phyloP scores from a whole-genome alignment of 2,329 filamentous ascomycete species.

The Sporothrix protearum region DNA sequence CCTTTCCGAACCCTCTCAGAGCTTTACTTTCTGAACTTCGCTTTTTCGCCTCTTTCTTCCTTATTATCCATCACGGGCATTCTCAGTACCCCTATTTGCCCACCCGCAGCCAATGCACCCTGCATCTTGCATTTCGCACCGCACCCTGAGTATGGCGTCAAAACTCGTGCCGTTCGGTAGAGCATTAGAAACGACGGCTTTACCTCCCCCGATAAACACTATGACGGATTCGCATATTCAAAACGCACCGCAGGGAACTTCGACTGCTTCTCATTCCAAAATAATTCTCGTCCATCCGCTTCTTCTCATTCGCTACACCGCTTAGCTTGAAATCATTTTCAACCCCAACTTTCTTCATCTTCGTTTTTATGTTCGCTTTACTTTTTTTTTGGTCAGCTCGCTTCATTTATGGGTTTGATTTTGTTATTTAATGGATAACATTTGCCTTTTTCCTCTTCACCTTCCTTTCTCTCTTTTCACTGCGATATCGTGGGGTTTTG shows the following conservation, averaged over 20 bases:
- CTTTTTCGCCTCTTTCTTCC: neutral
- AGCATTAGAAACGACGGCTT: slow-evolving; percentile 25
- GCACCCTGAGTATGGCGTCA: neutral
- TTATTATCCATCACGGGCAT: neutral
- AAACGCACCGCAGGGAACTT: neutral
- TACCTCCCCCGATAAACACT: neutral
- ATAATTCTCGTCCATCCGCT: neutral
- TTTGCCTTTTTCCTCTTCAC: neutral
- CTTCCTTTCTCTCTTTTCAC: neutral
- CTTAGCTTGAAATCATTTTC: neutral
- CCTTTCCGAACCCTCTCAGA: neutral
- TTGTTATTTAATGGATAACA: neutral
- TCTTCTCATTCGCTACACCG: neutral
- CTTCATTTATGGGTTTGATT: neutral
- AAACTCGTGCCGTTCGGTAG: neutral
- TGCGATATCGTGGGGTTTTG: neutral
- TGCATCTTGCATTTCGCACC: neutral
- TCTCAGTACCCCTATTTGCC: neutral
- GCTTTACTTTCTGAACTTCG: too few relatives aligned
- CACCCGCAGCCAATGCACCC: neutral
- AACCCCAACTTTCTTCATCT: neutral
- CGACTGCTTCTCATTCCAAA: neutral
- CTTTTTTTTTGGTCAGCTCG: neutral
- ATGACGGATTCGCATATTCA: neutral
- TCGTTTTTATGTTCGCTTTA: neutral